Base-by-base conservation (phyloP, 805 yeast genomes). In the Lipomyces yamanashiensis region DNA sequence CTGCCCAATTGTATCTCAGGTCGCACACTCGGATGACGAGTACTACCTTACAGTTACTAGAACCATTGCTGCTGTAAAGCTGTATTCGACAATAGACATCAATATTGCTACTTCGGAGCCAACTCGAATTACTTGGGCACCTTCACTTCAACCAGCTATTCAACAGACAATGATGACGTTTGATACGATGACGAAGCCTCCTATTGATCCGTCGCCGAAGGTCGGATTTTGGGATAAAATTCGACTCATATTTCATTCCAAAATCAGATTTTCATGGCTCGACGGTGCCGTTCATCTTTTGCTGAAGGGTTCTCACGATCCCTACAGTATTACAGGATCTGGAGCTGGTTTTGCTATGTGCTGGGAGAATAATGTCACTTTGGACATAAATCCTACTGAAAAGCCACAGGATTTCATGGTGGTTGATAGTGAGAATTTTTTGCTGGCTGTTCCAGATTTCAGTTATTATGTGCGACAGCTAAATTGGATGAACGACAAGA, bases 141-240 rank as follows among this genome's bases (percentile, higher is more conserved):
- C 86, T 39, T 88, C 93, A 0, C 87, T 88, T 69, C 90, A 88
- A 69, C 92, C 96, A 17, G 92, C 92, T 0, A 82, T 92, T 37
- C 91, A 90, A 68, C 92, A 90, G 68, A 80, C 87, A 1, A 88
- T 89, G 86, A 77, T 85, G 60, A 87, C 85, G 61, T 82, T 92
- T 64, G 96, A 92, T 70, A 86, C 87, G 51, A 90, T 92, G 72
- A 86, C 96, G 0, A 92, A 93, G 74, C 96, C 97, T 0, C 96
- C 96, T 0, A 77, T 89, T 15, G 98, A 92, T 74, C 92, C 92
- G 0, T 90, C 97, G 1, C 82, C 85, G 2, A 88, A 88, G 69
- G 77, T 91, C 13, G 98, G 98, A 0, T 87, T 92, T 69, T 92
- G 98, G 98, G 98, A 92, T 75, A 93, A 92, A 73, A 75, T 91